These are phyloP conservation scores for Akanthomyces dipterigenus DNA, from an alignment of 2,329 filamentous ascomycete genomes.

Conservation along the genomic window DNA sequence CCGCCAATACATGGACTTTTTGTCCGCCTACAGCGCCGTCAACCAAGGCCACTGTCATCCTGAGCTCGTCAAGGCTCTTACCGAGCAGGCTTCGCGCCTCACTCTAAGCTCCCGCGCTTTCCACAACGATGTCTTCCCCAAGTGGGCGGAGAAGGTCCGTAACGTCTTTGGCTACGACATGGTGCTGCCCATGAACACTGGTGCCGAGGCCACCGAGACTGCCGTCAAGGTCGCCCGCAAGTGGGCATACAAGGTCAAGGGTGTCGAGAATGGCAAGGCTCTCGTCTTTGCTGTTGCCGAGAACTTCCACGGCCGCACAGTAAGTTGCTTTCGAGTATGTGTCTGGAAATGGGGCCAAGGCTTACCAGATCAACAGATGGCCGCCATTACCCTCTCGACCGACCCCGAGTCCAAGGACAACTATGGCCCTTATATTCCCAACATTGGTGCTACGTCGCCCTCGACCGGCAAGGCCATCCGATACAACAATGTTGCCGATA, in stretches of 20 bases:
- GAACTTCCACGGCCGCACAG: conserved; percentile 95
- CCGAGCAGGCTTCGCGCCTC: conserved; percentile 80
- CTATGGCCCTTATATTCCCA: conserved; percentile 92
- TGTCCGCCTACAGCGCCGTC: conserved; percentile 95
- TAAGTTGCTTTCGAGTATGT: conserved; percentile 39
- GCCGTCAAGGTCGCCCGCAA: conserved; percentile 94
- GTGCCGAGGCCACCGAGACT: conserved; percentile 92
- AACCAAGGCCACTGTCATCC: conserved; percentile 99
- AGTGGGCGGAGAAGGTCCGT: conserved; percentile 89
- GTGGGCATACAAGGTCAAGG: conserved; percentile 97
- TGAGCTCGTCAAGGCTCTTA: conserved; percentile 83
- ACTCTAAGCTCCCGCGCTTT: conserved; percentile 93
- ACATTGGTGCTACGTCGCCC: conserved; percentile 71
- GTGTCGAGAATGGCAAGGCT: conserved; percentile 76
- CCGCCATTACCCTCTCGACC: conserved; percentile 88
- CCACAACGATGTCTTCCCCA: conserved; percentile 96
- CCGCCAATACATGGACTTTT: conserved; percentile 92
- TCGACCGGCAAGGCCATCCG: conserved; percentile 68
- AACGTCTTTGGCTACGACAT: conserved; percentile 91
- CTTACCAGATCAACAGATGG: conserved; percentile 54
- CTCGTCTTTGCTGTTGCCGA: conserved; percentile 77
- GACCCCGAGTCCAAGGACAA: conserved; percentile 94
- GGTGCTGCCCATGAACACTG: conserved; percentile 97
- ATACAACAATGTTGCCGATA: conserved; percentile 78
- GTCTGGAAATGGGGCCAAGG: neutral